Conservation (phyloP, 805 yeast genomes). For the Wickerhamomyces alni region DNA sequence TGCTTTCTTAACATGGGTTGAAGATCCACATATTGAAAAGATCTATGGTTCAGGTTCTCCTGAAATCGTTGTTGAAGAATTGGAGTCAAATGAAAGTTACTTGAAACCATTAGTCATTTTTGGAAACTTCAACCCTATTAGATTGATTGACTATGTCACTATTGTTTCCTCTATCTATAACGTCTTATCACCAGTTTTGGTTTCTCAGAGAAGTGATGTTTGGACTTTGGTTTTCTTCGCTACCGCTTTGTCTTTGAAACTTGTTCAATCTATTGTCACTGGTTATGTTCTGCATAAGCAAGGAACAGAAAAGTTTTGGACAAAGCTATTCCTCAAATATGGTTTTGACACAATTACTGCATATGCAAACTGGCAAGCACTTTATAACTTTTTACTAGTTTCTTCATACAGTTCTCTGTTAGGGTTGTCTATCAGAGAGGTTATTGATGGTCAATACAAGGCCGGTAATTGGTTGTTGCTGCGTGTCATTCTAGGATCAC, state of each 20-base stretch:
- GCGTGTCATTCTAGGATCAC: constrained; percentile 51
- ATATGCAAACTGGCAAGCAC: constrained; percentile 65
- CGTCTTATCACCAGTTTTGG: constrained; percentile 35
- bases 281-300: constrained; percentile 51
- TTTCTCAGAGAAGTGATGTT: constrained; percentile 21
- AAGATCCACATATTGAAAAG: constrained; percentile 82
- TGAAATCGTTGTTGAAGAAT: constrained; percentile 27
- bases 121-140: constrained; percentile 53
- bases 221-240: constrained; percentile 25
- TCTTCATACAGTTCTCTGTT: constrained; percentile 51
- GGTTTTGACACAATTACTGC: constrained; percentile 62
- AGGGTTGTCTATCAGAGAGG: constrained; percentile 30
- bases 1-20: constrained; percentile 66
- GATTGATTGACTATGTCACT: constrained; percentile 58
- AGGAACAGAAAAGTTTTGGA: constrained; percentile 55
- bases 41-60: constrained; percentile 50
- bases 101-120: constrained; percentile 57
- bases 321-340: constrained; percentile 56
- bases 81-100: constrained; percentile 32
- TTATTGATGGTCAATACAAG: constrained; percentile 22
- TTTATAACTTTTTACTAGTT: constrained; percentile 47
- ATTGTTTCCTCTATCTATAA: constrained; percentile 35
- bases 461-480: constrained; percentile 40
- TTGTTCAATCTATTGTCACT: constrained; percentile 44
- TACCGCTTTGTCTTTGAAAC: constrained; percentile 37